Percentiles rank a stretch among this genome's conserved stretches.
Evolutionary conservation across 139 green algal species (phyloP).

Genomic region (Eudorina sp.): DNA sequence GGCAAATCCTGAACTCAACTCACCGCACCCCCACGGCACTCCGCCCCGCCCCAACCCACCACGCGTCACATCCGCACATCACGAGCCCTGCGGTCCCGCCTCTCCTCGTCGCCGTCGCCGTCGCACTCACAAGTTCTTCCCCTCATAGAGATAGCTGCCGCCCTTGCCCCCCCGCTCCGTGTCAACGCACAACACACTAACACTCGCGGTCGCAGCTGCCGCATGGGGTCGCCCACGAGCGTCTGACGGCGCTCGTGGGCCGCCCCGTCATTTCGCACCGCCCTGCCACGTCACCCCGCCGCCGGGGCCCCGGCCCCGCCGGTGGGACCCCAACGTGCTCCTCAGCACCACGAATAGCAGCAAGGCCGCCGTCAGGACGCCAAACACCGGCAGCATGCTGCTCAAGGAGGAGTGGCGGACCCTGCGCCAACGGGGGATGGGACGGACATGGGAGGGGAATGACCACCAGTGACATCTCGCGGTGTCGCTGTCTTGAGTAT

Average conservation of each 20-base stretch:
- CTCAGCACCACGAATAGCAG: conserved; percentile 1
- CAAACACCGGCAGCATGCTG: neutral
- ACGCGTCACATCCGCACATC: no score
- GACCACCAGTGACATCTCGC: no score
- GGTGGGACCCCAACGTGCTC: neutral
- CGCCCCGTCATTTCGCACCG: conserved; percentile 43
- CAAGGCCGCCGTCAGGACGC: conserved; percentile 18
- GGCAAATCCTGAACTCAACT: no score
- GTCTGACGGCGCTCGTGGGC: conserved; percentile 29
- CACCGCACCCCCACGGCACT: no score
- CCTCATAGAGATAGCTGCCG: neutral
- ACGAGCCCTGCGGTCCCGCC: no score
- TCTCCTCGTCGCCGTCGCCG: no score
- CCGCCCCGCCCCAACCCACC: no score
- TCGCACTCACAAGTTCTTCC: neutral
- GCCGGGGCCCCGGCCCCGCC: neutral
- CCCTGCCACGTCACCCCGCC: neutral
- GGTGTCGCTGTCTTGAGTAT: no score
- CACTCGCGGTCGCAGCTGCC: neutral
- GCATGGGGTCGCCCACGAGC: conserved; percentile 26
- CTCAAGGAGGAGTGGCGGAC: neutral
- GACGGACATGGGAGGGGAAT: no score
- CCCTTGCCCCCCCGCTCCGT: neutral
- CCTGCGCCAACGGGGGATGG: no score
- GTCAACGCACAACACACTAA: neutral